phyloP scores from a whole-genome alignment of 1,139 yeast genomes.

The Nematodospora anomalae region DNA sequence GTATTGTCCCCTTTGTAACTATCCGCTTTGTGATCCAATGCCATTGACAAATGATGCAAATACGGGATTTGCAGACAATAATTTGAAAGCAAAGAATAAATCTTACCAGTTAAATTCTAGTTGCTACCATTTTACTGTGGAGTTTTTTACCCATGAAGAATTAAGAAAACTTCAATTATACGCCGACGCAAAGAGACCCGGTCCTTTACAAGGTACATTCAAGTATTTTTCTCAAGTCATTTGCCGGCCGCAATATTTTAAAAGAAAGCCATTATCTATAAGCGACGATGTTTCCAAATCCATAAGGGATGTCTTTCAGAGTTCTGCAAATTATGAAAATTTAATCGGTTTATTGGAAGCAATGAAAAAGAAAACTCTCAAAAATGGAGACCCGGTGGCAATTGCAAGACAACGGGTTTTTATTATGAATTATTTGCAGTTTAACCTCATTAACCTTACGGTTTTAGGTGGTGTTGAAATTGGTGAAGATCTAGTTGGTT shows the following conservation, averaged over 20 bases:
- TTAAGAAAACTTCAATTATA: slow-evolving; percentile 24
- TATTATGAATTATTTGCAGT: slow-evolving; percentile 15
- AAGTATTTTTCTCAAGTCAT: slow-evolving; percentile 9
- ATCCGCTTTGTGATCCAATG: slow-evolving; percentile 11
- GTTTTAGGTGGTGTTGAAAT: slow-evolving; percentile 17
- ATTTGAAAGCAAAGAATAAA: slow-evolving; percentile 13
- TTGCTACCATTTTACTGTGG: slow-evolving; percentile 11
- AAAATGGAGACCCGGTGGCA: not conserved
- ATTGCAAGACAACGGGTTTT: slow-evolving; percentile 13
- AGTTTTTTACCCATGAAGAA: slow-evolving; percentile 19
- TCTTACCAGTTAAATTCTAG: not conserved
- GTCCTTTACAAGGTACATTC: slow-evolving; percentile 18
- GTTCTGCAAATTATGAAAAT: not conserved
- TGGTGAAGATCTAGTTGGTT: slow-evolving; percentile 33
- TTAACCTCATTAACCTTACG: slow-evolving; percentile 24
- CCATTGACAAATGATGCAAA: slow-evolving; percentile 17
- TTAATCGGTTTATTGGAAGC: not conserved
- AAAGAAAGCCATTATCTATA: slow-evolving; percentile 1
- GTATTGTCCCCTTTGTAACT: slow-evolving; percentile 23
- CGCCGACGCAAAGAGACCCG: slow-evolving; percentile 18
- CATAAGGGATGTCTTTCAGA: not conserved
- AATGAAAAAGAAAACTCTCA: not conserved
- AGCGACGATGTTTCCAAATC: slow-evolving; percentile 1
- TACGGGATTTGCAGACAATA: slow-evolving; percentile 25
- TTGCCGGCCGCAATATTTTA: slow-evolving; percentile 1